These are phyloP conservation scores for Coemansia sp. DNA, from an alignment of 192 early-diverging fungal species.

Conservation along the genomic window DNA sequence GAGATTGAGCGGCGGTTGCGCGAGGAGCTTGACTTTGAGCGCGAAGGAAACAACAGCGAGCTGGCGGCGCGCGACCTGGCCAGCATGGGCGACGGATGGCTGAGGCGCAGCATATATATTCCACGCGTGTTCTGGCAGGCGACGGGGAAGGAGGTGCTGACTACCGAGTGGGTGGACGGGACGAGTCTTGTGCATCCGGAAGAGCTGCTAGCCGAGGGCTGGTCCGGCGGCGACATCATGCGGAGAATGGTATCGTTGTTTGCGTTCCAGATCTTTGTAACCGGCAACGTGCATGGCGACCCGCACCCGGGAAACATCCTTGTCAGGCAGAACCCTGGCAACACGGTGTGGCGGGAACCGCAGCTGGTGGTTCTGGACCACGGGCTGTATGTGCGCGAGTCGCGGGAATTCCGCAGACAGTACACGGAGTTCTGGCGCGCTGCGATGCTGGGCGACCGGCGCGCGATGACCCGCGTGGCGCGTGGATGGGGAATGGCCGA, in stretches of 20 bases:
- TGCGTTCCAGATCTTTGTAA: slow-evolving; percentile 82
- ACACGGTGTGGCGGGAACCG: slow-evolving; percentile 30
- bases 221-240: slow-evolving; percentile 60
- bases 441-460: slow-evolving; percentile 72
- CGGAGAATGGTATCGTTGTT: slow-evolving; percentile 75
- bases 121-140: slow-evolving; percentile 75
- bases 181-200: slow-evolving; percentile 63
- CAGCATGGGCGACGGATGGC: slow-evolving; percentile 50
- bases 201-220: slow-evolving; percentile 30
- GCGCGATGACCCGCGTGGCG: slow-evolving; percentile 64
- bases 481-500: slow-evolving; percentile 66
- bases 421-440: slow-evolving; percentile 88
- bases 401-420: slow-evolving; percentile 66
- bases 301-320: slow-evolving; percentile 86
- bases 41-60: slow-evolving; percentile 81
- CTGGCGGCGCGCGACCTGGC: slow-evolving; percentile 55
- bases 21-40: slow-evolving; percentile 86
- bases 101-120: slow-evolving; percentile 65
- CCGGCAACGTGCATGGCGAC: slow-evolving; percentile 88
- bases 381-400: slow-evolving; percentile 85
- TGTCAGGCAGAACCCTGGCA: slow-evolving; percentile 65
- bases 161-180: slow-evolving; percentile 89
- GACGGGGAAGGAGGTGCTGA: slow-evolving; percentile 72
- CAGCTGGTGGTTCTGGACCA: slow-evolving; percentile 89
- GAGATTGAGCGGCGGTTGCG: slow-evolving; percentile 73